Percentiles rank a stretch among this genome's conserved stretches.
Conservation (phyloP, 768 basidiomycete species). For the Leccinum olivaceopallidum region DNA sequence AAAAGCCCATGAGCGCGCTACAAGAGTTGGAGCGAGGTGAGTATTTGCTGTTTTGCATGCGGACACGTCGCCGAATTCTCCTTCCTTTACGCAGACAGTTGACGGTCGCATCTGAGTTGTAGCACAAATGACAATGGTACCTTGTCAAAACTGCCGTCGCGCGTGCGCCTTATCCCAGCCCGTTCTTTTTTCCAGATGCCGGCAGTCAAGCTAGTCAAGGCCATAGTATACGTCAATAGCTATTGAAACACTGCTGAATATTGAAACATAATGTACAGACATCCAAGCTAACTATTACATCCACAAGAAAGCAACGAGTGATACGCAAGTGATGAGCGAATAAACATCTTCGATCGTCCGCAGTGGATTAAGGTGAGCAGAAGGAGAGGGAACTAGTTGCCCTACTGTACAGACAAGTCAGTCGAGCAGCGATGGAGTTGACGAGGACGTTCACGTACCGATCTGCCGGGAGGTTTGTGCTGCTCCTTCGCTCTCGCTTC, state of each 20-base stretch:
- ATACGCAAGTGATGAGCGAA: constrained; percentile 11
- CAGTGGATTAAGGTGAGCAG: background rate
- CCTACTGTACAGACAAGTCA: constrained; percentile 7
- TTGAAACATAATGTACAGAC: constrained; percentile 3
- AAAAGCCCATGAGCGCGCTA: constrained; percentile 37
- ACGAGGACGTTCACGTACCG: constrained; percentile 18
- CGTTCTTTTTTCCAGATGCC: background rate
- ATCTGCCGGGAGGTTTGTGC: background rate
- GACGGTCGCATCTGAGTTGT: background rate
- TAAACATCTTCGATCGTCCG: constrained; percentile 9
- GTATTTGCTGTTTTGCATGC: constrained; percentile 10
- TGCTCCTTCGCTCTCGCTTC: background rate
- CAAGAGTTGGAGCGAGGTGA: constrained; percentile 41
- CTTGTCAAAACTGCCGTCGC: background rate
- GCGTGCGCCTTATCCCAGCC: background rate
- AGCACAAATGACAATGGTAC: background rate
- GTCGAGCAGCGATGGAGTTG: background rate
- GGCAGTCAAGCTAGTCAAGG: too few species aligned
- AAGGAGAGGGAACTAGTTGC: background rate
- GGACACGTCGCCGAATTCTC: background rate
- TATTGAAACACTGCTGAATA: background rate
- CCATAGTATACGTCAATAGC: background rate
- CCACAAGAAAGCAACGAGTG: background rate
- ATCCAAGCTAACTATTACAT: constrained; percentile 3
- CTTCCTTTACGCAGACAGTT: background rate